These are phyloP conservation scores for Vanilla planifolia DNA, from an alignment of 106 monocot species.

Conservation along the genomic window DNA sequence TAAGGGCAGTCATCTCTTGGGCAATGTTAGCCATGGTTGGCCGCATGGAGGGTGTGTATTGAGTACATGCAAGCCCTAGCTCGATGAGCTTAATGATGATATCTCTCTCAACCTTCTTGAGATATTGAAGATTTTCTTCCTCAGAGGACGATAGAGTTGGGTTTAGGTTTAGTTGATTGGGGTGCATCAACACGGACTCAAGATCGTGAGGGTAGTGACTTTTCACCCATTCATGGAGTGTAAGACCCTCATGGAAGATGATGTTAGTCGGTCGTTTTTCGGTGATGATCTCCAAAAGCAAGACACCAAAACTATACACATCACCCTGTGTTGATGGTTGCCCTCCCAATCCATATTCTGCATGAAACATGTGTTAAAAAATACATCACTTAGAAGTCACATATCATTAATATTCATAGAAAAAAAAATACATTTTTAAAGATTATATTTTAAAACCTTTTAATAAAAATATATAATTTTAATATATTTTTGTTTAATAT, in stretches of 20 bases:
- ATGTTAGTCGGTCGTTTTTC: slow-evolving; percentile 63
- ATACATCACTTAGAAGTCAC: no score
- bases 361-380: slow-evolving; percentile 1
- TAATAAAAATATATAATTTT: no score
- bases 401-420: no score
- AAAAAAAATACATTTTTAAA: no score
- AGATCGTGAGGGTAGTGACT: slow-evolving; percentile 26
- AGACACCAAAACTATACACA: slow-evolving; percentile 84
- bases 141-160: slow-evolving; percentile 3
- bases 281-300: slow-evolving; percentile 65
- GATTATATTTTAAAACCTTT: no score
- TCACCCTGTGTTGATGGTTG: slow-evolving; percentile 71
- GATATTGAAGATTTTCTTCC: neutral
- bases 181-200: neutral
- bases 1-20: slow-evolving; percentile 35
- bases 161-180: slow-evolving; percentile 13
- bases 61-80: slow-evolving; percentile 38
- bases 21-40: slow-evolving; percentile 59
- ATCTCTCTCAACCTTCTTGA: slow-evolving; percentile 11
- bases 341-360: slow-evolving; percentile 84
- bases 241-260: slow-evolving; percentile 42
- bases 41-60: slow-evolving; percentile 25
- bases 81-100: slow-evolving; percentile 32
- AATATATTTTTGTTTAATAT: no score
- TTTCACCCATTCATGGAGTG: slow-evolving; percentile 61